A percentile compares a stretch with the other conserved stretches of the same genome.
Conservation (phyloP, 768 basidiomycete genomes). For the Termitomyces sp. region DNA sequence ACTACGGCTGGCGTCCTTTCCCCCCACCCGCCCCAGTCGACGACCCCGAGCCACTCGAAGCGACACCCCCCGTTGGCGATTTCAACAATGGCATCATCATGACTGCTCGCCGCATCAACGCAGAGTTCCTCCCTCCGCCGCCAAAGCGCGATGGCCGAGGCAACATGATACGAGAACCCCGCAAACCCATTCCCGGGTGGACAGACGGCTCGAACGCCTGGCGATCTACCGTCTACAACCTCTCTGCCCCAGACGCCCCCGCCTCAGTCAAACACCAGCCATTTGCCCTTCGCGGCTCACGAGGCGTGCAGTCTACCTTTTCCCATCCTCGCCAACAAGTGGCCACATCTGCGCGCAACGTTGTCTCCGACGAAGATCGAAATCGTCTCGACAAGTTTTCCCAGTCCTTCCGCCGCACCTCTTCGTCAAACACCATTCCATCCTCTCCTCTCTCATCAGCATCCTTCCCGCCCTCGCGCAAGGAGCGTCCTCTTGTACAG, state of each 20-base stretch:
- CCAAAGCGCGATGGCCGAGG: constrained; percentile 33
- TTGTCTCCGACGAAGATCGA: constrained; percentile 22
- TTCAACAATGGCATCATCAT: constrained; percentile 67
- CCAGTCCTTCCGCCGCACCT: constrained; percentile 51
- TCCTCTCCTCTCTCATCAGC: constrained; percentile 32
- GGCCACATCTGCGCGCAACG: not conserved
- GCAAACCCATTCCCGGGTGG: constrained; percentile 59
- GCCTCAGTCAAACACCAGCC: constrained; percentile 35
- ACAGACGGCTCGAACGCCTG: constrained; percentile 63
- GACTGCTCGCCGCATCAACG: constrained; percentile 54
- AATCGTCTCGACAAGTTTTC: constrained; percentile 55
- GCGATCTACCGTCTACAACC: constrained; percentile 61
- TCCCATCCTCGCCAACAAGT: constrained; percentile 12
- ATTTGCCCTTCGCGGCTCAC: constrained; percentile 46
- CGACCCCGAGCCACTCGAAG: constrained; percentile 19
- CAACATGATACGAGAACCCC: constrained; percentile 28
- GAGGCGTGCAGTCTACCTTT: constrained; percentile 47
- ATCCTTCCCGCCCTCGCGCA: constrained; percentile 31
- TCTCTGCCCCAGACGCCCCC: constrained; percentile 36
- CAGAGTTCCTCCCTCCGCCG: constrained; percentile 36
- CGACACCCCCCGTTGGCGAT: constrained; percentile 23
- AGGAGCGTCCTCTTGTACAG: constrained; percentile 54
- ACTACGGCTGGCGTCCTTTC: constrained; percentile 47
- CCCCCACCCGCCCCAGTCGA: constrained; percentile 41
- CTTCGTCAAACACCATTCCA: constrained; percentile 28